phyloP scores from a whole-genome alignment of 2,329 filamentous ascomycete species.

The Alternaria dauci region DNA sequence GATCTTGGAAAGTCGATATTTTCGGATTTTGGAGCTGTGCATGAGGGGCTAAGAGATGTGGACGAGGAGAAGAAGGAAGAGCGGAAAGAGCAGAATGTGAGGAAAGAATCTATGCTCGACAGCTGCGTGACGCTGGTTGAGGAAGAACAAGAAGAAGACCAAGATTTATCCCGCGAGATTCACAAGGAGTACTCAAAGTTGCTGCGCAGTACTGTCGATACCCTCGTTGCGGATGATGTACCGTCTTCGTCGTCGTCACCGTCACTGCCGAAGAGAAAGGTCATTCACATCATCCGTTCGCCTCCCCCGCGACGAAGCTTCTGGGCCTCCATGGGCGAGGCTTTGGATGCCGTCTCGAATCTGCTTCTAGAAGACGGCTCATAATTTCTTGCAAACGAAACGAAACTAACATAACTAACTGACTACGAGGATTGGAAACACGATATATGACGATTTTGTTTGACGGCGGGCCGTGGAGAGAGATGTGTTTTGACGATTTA shows the following conservation, averaged over 20 bases:
- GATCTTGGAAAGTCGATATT: background rate
- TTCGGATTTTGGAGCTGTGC: background rate
- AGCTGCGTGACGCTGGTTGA: constrained; percentile 23
- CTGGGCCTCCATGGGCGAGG: constrained; percentile 33
- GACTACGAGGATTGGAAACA: no score
- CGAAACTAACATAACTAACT: no score
- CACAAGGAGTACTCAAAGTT: constrained; percentile 10
- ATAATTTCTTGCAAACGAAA: background rate
- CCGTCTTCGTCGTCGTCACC: background rate
- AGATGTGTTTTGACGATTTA: no score
- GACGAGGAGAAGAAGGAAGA: background rate
- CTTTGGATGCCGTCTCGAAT: constrained; percentile 30
- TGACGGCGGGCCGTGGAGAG: no score
- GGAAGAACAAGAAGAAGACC: background rate
- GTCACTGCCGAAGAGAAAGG: background rate
- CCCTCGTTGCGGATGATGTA: constrained; percentile 7
- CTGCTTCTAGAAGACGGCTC: constrained; percentile 13
- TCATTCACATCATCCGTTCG: constrained; percentile 22
- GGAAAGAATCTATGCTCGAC: constrained; percentile 16
- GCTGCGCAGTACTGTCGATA: constrained; percentile 12
- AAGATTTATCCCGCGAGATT: constrained; percentile 6
- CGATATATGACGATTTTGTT: background rate
- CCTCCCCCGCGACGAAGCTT: constrained; percentile 27
- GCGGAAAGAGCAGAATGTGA: background rate
- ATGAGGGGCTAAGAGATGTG: background rate